Conservation (phyloP, 257 asterid genomes). For the Solanum sejunctum region DNA sequence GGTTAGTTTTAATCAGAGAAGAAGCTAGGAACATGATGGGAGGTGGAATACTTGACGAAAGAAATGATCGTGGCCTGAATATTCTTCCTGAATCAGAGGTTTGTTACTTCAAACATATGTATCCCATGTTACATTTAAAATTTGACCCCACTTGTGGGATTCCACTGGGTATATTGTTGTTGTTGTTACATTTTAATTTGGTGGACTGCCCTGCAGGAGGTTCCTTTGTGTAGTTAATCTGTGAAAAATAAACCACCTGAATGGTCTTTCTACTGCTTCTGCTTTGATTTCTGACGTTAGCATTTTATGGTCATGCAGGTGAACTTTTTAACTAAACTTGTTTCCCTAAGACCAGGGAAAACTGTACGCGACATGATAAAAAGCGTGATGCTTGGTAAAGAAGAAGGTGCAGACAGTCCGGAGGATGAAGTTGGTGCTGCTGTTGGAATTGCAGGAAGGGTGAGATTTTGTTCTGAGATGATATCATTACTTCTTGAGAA, state of each 20-base stretch:
- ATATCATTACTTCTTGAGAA: neutral
- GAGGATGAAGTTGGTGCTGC: conserved; percentile 18
- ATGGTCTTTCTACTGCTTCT: neutral
- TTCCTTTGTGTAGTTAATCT: neutral
- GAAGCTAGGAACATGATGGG: conserved; percentile 99
- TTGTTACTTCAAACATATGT: neutral
- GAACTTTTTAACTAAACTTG: conserved; percentile 77
- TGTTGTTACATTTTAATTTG: neutral
- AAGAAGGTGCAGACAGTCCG: conserved; percentile 59
- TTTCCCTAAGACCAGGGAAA: conserved; percentile 77
- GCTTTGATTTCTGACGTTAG: neutral
- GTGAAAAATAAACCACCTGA: neutral
- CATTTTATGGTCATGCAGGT: conserved; percentile 38
- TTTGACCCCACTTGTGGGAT: too few species aligned
- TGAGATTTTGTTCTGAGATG: conserved; percentile 18
- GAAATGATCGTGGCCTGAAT: conserved; percentile 84
- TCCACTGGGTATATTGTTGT: neutral
- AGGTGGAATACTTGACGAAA: conserved; percentile 89
- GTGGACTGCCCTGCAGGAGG: neutral
- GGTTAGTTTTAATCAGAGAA: conserved; percentile 93
- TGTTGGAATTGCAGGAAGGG: conserved; percentile 69
- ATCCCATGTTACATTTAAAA: neutral
- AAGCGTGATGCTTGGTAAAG: conserved; percentile 77
- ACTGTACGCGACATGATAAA: conserved; percentile 78
- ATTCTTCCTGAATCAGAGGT: conserved; percentile 97